Conservation (phyloP, 1,284 basidiomycete genomes). For the Irpex rosettiformis region DNA sequence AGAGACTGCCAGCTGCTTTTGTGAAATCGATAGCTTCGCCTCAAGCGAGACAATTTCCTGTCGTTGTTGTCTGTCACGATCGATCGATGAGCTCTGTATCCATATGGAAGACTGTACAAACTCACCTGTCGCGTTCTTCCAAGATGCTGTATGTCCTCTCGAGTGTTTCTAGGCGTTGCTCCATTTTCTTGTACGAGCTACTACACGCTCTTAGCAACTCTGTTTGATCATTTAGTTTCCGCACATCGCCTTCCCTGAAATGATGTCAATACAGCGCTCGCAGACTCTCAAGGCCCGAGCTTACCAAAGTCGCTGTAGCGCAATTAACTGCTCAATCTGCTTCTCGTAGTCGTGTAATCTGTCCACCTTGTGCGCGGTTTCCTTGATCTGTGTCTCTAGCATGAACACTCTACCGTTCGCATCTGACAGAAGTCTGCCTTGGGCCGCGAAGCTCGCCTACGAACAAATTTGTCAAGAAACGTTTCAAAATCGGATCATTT, state of each 20-base stretch:
- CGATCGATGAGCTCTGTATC: neutral
- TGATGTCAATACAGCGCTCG: neutral
- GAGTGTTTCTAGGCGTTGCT: slow-evolving; percentile 54
- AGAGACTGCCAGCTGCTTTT: slow-evolving; percentile 33
- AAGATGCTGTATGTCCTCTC: slow-evolving; percentile 46
- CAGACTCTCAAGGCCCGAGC: slow-evolving; percentile 16
- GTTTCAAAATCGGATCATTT: neutral
- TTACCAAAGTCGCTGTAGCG: slow-evolving; percentile 69
- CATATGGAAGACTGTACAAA: neutral
- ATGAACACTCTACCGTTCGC: slow-evolving; percentile 57
- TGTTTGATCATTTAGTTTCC: slow-evolving; percentile 61
- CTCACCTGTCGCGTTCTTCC: slow-evolving; percentile 55
- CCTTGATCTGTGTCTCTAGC: slow-evolving; percentile 64
- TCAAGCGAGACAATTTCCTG: slow-evolving; percentile 59
- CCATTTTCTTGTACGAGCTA: slow-evolving; percentile 59
- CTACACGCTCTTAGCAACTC: slow-evolving; percentile 54
- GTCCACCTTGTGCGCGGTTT: slow-evolving; percentile 70
- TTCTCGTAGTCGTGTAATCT: slow-evolving; percentile 68
- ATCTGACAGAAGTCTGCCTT: slow-evolving; percentile 60
- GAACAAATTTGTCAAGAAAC: slow-evolving; percentile 5
- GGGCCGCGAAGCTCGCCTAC: slow-evolving; percentile 68
- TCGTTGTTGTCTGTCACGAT: slow-evolving; percentile 43
- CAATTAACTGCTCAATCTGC: slow-evolving; percentile 68
- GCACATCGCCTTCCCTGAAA: slow-evolving; percentile 68
- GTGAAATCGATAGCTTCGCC: slow-evolving; percentile 39